These are phyloP conservation scores for Candida maris DNA, from an alignment of 805 yeast genomes.

Conservation along the genomic window DNA sequence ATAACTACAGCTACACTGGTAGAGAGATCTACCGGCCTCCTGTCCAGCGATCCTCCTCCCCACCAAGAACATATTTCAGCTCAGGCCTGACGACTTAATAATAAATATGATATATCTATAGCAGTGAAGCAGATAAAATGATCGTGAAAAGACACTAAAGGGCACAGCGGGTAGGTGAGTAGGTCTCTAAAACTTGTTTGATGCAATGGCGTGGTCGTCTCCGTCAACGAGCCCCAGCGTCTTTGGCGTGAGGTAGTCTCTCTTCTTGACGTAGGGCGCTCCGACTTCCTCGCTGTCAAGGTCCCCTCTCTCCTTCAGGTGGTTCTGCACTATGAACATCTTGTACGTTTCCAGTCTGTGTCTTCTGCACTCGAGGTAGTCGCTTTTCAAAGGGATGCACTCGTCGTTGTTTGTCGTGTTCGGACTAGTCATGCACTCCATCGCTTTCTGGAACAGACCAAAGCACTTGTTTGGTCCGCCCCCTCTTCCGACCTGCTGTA, in stretches of 20 bases:
- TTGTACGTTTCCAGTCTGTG: constrained; percentile 36
- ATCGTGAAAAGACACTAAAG: background rate
- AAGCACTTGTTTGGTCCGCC: constrained; percentile 39
- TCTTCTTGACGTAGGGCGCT: constrained; percentile 37
- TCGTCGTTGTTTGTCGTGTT: constrained; percentile 29
- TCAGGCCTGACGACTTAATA: background rate
- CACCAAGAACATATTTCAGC: too few species aligned
- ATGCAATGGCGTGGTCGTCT: constrained; percentile 31
- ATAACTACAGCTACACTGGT: too few species aligned
- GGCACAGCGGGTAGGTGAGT: background rate
- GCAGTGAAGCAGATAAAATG: background rate
- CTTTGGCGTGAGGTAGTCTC: constrained; percentile 37
- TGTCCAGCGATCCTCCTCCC: too few species aligned
- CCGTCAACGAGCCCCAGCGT: constrained; percentile 36
- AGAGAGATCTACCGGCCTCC: too few species aligned
- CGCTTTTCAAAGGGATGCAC: constrained; percentile 31
- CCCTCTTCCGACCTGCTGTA: constrained; percentile 32
- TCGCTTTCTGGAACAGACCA: constrained; percentile 35
- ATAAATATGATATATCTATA: background rate
- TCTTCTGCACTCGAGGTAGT: constrained; percentile 37
- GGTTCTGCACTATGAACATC: constrained; percentile 32
- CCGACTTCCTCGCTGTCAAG: constrained; percentile 30
- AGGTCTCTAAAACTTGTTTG: constrained; percentile 18
- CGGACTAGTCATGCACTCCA: constrained; percentile 36
- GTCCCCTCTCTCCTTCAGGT: constrained; percentile 27